A percentile compares a stretch with the other conserved stretches of the same genome.
Evolutionary conservation across 306 rosid genomes (phyloP).

Genomic region (Sesbania bispinosa): DNA sequence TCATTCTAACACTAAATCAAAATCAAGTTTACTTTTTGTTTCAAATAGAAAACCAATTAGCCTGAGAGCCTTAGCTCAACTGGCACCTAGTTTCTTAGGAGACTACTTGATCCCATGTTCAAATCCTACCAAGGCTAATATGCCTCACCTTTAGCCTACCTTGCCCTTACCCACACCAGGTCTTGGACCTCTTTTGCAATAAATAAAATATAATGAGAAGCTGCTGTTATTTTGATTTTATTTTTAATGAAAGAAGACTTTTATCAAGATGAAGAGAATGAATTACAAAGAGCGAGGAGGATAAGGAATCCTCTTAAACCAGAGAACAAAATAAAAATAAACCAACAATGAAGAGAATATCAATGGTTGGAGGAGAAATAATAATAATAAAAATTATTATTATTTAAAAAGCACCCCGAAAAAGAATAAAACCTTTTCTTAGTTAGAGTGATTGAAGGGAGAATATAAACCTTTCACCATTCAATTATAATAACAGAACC

Average conservation of each 20-base stretch:
- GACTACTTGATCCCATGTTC: neutral
- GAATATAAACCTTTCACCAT: neutral
- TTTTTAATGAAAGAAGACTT: neutral
- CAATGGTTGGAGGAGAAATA: neutral
- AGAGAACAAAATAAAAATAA: neutral
- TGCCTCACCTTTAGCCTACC: neutral
- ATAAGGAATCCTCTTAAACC: neutral
- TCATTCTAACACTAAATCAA: conserved; percentile 1
- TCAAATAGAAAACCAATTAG: neutral
- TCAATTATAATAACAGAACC: neutral
- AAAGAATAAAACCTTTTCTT: neutral
- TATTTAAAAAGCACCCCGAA: neutral
- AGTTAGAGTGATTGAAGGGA: neutral
- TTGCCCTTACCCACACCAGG: neutral
- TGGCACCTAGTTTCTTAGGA: neutral
- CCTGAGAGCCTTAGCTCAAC: neutral
- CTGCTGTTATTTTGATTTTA: no score
- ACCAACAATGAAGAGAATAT: neutral
- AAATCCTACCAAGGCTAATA: neutral
- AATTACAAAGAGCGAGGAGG: neutral
- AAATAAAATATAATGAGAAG: no score
- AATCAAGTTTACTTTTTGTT: neutral
- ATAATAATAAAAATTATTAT: no score
- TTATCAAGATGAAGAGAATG: neutral
- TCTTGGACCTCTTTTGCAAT: no score